Percentiles rank a stretch among this genome's conserved stretches.
Conservation (phyloP, 2,329 filamentous ascomycete species). For the Ploettnerulaceae sp. region DNA sequence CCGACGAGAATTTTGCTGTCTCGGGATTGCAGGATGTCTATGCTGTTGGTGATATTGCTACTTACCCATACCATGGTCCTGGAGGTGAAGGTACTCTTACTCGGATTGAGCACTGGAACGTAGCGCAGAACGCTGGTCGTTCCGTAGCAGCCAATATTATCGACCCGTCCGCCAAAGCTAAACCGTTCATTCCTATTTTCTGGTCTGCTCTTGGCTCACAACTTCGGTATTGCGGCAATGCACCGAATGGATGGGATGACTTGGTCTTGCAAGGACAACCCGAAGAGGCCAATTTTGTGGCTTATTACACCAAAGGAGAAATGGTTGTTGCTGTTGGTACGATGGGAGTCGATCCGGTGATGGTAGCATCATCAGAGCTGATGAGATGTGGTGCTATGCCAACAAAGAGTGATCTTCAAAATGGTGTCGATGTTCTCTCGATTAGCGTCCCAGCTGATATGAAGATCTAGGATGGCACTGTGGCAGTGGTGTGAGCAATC, state of each 20-base stretch:
- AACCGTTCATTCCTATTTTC: slow-evolving; percentile 87
- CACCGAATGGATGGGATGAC: slow-evolving; percentile 77
- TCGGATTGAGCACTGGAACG: slow-evolving; percentile 98
- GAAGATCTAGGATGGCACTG: slow-evolving; percentile 10
- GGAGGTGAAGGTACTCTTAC: slow-evolving; percentile 68
- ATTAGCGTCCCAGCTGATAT: slow-evolving; percentile 19
- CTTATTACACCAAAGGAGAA: slow-evolving; percentile 84
- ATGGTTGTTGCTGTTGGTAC: slow-evolving; percentile 84
- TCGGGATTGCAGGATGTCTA: slow-evolving; percentile 76
- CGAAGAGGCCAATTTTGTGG: slow-evolving; percentile 75
- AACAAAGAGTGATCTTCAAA: slow-evolving; percentile 68
- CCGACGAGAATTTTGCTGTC: slow-evolving; percentile 75
- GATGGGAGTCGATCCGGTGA: slow-evolving; percentile 85
- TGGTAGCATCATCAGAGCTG: slow-evolving; percentile 76
- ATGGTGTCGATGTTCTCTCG: slow-evolving; percentile 42
- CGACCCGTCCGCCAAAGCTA: slow-evolving; percentile 54
- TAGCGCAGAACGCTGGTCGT: slow-evolving; percentile 88
- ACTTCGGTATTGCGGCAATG: slow-evolving; percentile 89
- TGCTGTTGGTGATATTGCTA: slow-evolving; percentile 91
- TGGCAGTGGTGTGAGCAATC: no score
- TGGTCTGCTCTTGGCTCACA: slow-evolving; percentile 92
- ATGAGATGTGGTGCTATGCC: slow-evolving; percentile 83
- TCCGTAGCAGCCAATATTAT: slow-evolving; percentile 73
- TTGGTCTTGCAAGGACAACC: slow-evolving; percentile 73
- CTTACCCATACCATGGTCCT: slow-evolving; percentile 89